A percentile compares a stretch with the other conserved stretches of the same genome.
Conservation (phyloP, 169 alveolate species). For the Plasmodium blacklocki region DNA sequence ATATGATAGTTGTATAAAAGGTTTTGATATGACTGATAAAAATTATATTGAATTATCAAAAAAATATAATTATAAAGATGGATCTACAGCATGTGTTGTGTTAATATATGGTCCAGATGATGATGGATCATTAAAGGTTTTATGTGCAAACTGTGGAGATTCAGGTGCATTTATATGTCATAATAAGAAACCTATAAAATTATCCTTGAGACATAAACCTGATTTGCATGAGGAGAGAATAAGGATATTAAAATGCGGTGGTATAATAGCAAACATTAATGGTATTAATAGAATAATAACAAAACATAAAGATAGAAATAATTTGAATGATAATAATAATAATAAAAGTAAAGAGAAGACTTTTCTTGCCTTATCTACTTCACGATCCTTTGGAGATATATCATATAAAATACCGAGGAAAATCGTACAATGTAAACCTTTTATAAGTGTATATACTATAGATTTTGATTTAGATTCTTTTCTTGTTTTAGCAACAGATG, state of each 20-base stretch:
- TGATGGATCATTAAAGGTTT: conserved; percentile 80
- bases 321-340: neutral
- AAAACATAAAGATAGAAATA: conserved; percentile 36
- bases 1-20: conserved; percentile 79
- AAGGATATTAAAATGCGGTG: conserved; percentile 80
- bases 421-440: conserved; percentile 80
- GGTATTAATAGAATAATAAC: conserved; percentile 80
- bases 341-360: conserved; percentile 28
- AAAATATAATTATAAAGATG: conserved; percentile 59
- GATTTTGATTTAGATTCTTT: conserved; percentile 83
- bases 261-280: conserved; percentile 80
- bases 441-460: conserved; percentile 80
- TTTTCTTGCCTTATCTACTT: conserved; percentile 80
- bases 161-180: conserved; percentile 84
- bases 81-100: conserved; percentile 80
- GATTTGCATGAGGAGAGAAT: conserved; percentile 80
- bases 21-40: conserved; percentile 87
- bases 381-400: conserved; percentile 84
- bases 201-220: conserved; percentile 84
- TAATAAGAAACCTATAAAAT: conserved; percentile 74
- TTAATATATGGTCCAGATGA: conserved; percentile 84
- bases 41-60: conserved; percentile 81
- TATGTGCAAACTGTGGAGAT: conserved; percentile 85
- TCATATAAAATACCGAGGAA: conserved; percentile 78
- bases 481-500: conserved; percentile 79